Conservation (phyloP, 83 land plant genomes). For the Picea engelmannii region DNA sequence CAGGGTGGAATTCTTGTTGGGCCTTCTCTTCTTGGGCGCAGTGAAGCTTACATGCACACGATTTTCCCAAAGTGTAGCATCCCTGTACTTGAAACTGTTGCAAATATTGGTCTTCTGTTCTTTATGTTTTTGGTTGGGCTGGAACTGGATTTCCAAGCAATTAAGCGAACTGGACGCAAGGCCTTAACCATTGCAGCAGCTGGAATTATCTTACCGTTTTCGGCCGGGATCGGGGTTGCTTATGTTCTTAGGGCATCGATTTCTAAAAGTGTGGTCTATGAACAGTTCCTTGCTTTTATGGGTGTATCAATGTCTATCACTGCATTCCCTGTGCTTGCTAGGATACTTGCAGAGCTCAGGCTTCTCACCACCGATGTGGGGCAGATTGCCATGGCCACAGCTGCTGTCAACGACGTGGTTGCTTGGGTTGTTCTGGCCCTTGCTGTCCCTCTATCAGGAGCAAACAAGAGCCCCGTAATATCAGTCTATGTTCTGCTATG, state of each 20-base stretch:
- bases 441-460: constrained; percentile 71
- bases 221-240: constrained; percentile 66
- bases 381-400: constrained; percentile 80
- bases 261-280: constrained; percentile 28
- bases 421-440: constrained; percentile 74
- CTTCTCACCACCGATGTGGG: constrained; percentile 82
- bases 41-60: constrained; percentile 26
- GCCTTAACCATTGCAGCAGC: constrained; percentile 64
- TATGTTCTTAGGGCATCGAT: constrained; percentile 53
- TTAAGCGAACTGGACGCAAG: constrained; percentile 54
- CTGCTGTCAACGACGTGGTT: constrained; percentile 77
- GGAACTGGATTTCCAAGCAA: constrained; percentile 56
- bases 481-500: constrained; percentile 62
- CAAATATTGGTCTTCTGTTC: constrained; percentile 69
- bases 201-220: constrained; percentile 68
- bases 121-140: constrained; percentile 76
- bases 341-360: constrained; percentile 80
- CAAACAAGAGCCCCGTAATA: constrained; percentile 36
- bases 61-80: constrained; percentile 56
- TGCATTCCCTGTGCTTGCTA: constrained; percentile 80
- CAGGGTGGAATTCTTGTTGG: constrained; percentile 73
- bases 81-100: constrained; percentile 65
- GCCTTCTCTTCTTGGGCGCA: constrained; percentile 67
- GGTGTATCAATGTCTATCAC: constrained; percentile 86
- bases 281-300: constrained; percentile 74